Evolutionary conservation across 2,329 filamentous ascomycete species (phyloP), one percentile per base, ranked within the genome.

Genomic region (Fusarium sororula): DNA sequence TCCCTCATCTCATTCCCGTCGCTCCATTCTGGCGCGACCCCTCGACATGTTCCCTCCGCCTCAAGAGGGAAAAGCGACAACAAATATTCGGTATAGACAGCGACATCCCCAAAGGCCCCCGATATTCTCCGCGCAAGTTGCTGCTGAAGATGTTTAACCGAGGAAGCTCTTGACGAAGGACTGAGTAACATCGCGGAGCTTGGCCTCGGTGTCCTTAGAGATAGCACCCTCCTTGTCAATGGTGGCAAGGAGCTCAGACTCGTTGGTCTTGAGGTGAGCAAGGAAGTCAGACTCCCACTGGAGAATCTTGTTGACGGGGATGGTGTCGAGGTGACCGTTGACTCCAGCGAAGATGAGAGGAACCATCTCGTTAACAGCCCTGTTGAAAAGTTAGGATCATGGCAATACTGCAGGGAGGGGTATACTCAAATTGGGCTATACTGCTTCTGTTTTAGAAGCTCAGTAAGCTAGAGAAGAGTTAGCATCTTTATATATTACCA

Each of bases 341-440:
- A 99, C 94, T 97, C 96, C 96, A 78, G 96, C 96, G 87, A 91
- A 99, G 90, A 99, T 98, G 80, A 99, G 92, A 79, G 96, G 96
- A 89, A 99, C 96, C 96, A 98, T 98, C 90, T 99, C 96, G 90
- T 97, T 96, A 84, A 98, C 96, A 80, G 94, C 94, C 54, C 54
- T 56, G 0, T 56, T 2, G 3, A 22, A 35, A 32, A n/a, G 4
- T 56, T 56, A 56, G 32, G 32, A 35, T 15, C 32, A 35, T 35
- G 32, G 15, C 32, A 35, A 14, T 35, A 15, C 32, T 35, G 3
- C 14, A 35, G 32, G 32, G 1, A 35, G 32, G 32, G 32, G 32
- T 35, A 15, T 14, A 26, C n/a, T n/a, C n/a, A n/a, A n/a, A n/a
- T n/a, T n/a, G n/a, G n/a, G n/a, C n/a, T n/a, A n/a, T n/a, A n/a